Conservation (phyloP, 2,329 filamentous ascomycete genomes). For the Didymella segeticola region DNA sequence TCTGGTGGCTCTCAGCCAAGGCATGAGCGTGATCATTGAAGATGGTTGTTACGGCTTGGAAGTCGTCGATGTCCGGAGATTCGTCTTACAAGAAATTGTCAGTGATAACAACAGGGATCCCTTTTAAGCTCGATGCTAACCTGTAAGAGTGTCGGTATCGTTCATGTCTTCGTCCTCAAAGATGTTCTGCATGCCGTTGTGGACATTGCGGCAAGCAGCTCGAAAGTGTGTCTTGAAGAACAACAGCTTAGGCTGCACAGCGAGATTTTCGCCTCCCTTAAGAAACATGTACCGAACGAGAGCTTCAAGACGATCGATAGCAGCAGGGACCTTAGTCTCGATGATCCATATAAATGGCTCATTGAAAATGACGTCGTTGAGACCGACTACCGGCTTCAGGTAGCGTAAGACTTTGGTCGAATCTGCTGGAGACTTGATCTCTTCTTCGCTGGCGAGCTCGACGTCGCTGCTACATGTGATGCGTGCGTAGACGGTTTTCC, state of each 20-base stretch:
- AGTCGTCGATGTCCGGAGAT: background rate
- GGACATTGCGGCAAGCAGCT: slow-evolving; percentile 3
- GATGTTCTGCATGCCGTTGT: background rate
- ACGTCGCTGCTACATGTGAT: background rate
- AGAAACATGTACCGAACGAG: slow-evolving; percentile 1
- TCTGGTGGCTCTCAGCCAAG: slow-evolving; percentile 7
- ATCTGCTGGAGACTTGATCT: background rate
- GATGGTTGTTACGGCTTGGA: background rate
- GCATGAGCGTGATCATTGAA: background rate
- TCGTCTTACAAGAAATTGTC: background rate
- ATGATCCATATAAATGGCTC: background rate
- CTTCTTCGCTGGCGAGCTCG: background rate
- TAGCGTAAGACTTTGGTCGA: background rate
- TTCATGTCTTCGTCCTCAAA: background rate
- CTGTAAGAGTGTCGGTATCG: background rate
- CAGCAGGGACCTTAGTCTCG: background rate
- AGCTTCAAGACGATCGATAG: slow-evolving; percentile 1
- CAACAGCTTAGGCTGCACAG: background rate
- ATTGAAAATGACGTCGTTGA: background rate
- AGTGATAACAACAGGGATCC: background rate
- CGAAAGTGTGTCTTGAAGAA: slow-evolving; percentile 9
- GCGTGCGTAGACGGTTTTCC: background rate
- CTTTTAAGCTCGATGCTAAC: background rate
- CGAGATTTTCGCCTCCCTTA: background rate
- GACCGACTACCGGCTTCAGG: background rate